Evolutionary conservation across 1,284 basidiomycete species (phyloP), one percentile per base, ranked within the genome.

Genomic region (Bjerkandera adusta): DNA sequence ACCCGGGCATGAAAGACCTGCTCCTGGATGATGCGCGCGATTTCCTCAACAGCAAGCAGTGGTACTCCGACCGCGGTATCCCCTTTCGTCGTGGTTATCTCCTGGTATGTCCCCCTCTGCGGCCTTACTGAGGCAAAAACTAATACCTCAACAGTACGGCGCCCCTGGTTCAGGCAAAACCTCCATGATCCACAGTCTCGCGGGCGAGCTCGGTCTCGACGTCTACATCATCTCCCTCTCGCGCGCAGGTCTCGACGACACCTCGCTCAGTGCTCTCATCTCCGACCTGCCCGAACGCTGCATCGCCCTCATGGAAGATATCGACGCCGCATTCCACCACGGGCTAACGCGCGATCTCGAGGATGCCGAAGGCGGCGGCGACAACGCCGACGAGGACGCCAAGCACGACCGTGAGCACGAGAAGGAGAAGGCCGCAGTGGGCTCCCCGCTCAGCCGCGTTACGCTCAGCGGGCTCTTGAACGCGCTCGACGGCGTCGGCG

Each of bases 221-320:
- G 78, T 92, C 36, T 91, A 86, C 61, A 77, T 88, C 37, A 63
- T 92, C 34, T 83, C 85, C 1, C 74, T 92, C n/a, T 82, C 85
- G 2, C 75, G 79, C n/a, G 61, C 70, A 3, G 81, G 81, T 8
- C 63, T 92, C 47, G 85, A 90, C 58, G 89, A 92, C 58, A 68
- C 70, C 1, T 61, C 67, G 5, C 73, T 92, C 22, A 72, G 68
- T 36, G 71, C 78, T 21, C 68, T 89, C 29, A 79, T 89, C 48
- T 73, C 76, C 7, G 71, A 76, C 5, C 73, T 91, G 1, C 87
- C 89, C 34, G 72, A 79, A 43, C 71, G 76, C 52, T 85, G 81
- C 53, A 83, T 92, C 47, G 80, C 85, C 0, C 68, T 92, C 18
- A 85, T 92, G 76, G 89, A 92, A 64, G 89, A 89, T 57, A 83